A percentile compares a stretch with the other conserved stretches of the same genome.
Evolutionary conservation across 257 asterid genomes (phyloP).

Genomic region (Primulina tabacum): DNA sequence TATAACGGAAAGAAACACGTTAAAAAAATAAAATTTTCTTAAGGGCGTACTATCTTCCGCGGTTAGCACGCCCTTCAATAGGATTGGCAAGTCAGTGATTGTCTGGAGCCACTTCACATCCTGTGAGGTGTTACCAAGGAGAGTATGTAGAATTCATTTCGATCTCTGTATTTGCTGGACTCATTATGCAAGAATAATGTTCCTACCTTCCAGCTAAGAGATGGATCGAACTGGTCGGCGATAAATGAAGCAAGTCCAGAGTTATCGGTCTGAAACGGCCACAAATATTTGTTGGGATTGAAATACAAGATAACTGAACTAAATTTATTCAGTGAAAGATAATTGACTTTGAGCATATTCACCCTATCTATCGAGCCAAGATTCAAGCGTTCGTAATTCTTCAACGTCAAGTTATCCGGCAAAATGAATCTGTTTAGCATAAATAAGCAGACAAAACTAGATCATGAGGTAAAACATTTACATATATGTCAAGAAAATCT

Average conservation of each 20-base stretch:
- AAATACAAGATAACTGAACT: neutral
- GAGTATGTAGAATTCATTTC: no score
- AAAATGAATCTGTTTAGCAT: constrained; percentile 50
- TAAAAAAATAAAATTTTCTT: neutral
- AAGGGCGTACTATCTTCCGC: constrained; percentile 67
- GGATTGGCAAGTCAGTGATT: constrained; percentile 66
- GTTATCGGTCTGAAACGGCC: constrained; percentile 51
- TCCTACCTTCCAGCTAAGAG: constrained; percentile 76
- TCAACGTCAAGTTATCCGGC: constrained; percentile 62
- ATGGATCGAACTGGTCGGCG: constrained; percentile 57
- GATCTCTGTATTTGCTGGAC: no score
- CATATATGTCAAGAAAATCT: neutral
- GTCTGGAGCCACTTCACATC: constrained; percentile 84
- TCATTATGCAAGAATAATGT: neutral
- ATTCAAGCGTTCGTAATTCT: constrained; percentile 68
- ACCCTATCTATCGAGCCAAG: constrained; percentile 61
- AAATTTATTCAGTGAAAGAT: neutral
- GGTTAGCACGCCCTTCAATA: constrained; percentile 76
- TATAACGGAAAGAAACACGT: no score
- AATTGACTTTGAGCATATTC: neutral
- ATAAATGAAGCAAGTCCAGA: constrained; percentile 74
- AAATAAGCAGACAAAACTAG: neutral
- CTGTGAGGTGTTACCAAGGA: constrained; percentile 29
- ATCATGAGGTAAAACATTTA: neutral
- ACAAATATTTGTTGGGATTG: constrained; percentile 15